phyloP scores from a whole-genome alignment of 192 early-diverging fungal species.

The Bifiguratus adelaidae region DNA sequence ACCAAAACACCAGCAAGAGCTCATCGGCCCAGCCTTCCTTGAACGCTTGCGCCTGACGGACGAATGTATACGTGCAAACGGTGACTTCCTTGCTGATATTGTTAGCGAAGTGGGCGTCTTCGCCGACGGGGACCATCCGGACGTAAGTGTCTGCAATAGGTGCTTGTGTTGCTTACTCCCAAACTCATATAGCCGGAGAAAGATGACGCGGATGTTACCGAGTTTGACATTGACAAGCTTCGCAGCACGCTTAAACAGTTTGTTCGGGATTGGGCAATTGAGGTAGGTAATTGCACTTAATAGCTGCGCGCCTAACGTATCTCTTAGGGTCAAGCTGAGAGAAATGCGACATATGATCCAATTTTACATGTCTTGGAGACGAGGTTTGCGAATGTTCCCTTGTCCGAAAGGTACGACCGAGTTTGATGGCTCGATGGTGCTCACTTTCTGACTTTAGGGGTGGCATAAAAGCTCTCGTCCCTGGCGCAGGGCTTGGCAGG shows the following conservation, averaged over 20 bases:
- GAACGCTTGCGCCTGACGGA: constrained; percentile 55
- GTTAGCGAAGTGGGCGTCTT: constrained; percentile 29
- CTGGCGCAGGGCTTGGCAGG: constrained; percentile 93
- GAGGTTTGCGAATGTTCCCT: constrained; percentile 36
- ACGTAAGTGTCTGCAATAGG: not conserved
- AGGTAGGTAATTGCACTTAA: constrained; percentile 30
- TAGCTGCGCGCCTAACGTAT: not conserved
- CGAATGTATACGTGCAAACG: constrained; percentile 44
- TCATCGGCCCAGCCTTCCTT: constrained; percentile 43
- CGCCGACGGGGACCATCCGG: constrained; percentile 18
- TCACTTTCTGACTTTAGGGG: constrained; percentile 31
- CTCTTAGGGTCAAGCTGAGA: constrained; percentile 58
- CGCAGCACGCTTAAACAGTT: constrained; percentile 86
- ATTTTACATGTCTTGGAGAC: constrained; percentile 61
- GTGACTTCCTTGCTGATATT: constrained; percentile 40
- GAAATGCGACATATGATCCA: constrained; percentile 70
- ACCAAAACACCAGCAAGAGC: constrained; percentile 47
- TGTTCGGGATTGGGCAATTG: constrained; percentile 88
- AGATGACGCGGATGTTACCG: constrained; percentile 30
- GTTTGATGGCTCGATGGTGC: not conserved
- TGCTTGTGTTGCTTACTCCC: not conserved
- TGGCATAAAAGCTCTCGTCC: constrained; percentile 65
- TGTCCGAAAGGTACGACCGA: constrained; percentile 30
- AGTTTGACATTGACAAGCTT: constrained; percentile 82
- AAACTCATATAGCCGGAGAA: constrained; percentile 1